Evolutionary conservation across 2,329 filamentous ascomycete genomes (phyloP).

Genomic region (Tolypocladium tundrense): DNA sequence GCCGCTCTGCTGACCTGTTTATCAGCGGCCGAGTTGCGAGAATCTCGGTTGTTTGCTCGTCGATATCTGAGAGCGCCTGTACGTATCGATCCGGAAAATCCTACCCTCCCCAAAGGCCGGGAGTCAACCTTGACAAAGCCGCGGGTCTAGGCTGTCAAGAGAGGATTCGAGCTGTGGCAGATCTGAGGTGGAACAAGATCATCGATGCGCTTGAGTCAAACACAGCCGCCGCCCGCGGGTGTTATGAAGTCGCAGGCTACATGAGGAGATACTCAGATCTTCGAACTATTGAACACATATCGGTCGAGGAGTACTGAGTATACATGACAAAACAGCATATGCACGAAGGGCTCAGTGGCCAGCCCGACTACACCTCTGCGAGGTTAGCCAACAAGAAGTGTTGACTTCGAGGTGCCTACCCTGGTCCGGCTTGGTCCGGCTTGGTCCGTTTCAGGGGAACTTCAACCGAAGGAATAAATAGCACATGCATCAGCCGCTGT

Average conservation of each 20-base stretch:
- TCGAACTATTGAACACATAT: not conserved
- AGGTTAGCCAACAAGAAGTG: not conserved
- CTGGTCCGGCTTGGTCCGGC: not conserved
- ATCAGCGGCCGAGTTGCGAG: not conserved
- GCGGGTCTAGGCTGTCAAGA: not conserved
- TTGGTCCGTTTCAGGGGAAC: not conserved
- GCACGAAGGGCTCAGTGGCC: not conserved
- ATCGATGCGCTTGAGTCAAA: not conserved
- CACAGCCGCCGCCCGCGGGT: not conserved
- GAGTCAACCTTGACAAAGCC: not conserved
- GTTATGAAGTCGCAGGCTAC: not conserved
- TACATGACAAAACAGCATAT: not conserved
- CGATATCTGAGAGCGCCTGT: not conserved
- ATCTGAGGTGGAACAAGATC: slow-evolving; percentile 2
- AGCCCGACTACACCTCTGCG: not conserved
- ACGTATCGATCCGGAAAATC: not conserved
- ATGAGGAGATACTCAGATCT: not conserved
- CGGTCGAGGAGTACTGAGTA: not conserved
- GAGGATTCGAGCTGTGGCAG: not conserved
- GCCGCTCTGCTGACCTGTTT: not conserved
- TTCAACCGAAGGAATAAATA: not conserved
- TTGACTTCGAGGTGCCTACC: no score
- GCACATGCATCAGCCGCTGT: not conserved
- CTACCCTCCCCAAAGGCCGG: not conserved
- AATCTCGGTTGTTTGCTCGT: not conserved